Base-by-base conservation (phyloP, 148 eudicot genomes). In the Diospyros lotus region DNA sequence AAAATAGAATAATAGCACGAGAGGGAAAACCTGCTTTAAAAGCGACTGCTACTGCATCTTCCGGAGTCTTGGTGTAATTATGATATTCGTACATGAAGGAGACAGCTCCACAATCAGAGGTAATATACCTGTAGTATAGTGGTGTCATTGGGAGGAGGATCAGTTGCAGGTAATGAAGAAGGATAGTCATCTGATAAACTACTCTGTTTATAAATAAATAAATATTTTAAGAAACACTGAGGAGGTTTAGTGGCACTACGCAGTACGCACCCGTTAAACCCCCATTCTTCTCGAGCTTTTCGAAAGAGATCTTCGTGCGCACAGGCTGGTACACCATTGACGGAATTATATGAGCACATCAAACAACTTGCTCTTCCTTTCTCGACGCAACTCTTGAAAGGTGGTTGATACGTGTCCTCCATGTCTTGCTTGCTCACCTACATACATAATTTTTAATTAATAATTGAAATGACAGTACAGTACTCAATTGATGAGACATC, bases 81-180 rank as follows among this genome's bases (percentile, higher is more conserved):
- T 92, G 97, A 79, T 88, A 76, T 73, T 90, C 97, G 66, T 78
- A 89, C 61, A 92, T 88, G 13, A 89, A 85, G 8, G 97, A 91
- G 75, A 92, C 91, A 69, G 97, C 97, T 82, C 90, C 94, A 79
- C 97, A 92, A 54, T 92, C 97, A 40, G 97, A 90, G 66, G 92
- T 74, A 55, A 92, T 76, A 75, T 92, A 92, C 74, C 97, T 92
- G 82, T 66, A 76, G n/a, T n/a, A n/a, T n/a, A n/a, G 39, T 77
- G 58, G 74, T 61, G 60, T 66, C 12, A 11, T 9, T 3, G 2
- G 28, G 0, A 28, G 28, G 28, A 28, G 12, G 12, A 14, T 53
- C 56, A 53, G 12, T 53, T 3, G 13, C 28, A 28, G 28, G 28
- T 28, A 28, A 28, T 28, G 28, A 28, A 28, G 28, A 28, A 28